phyloP scores from a whole-genome alignment of 768 basidiomycete genomes.

The Krasilnikovozyma curviuscula region DNA sequence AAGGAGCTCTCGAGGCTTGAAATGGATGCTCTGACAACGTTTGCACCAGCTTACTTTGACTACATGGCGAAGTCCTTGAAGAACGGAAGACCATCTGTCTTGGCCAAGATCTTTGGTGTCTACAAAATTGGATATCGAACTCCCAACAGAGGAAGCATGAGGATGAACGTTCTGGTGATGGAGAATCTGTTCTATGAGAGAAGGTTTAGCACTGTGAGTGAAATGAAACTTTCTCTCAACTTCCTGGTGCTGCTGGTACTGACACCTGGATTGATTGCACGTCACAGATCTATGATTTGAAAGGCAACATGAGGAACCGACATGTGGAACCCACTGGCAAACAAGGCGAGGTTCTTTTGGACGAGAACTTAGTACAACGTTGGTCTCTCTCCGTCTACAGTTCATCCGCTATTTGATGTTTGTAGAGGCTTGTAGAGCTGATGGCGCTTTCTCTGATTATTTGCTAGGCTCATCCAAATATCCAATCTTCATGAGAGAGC shows the following conservation, averaged over 20 bases:
- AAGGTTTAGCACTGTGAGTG: slow-evolving; percentile 56
- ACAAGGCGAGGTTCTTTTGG: slow-evolving; percentile 81
- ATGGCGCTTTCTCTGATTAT: neutral
- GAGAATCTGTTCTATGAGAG: slow-evolving; percentile 79
- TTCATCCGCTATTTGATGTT: no score
- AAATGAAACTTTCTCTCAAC: neutral
- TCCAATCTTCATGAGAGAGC: slow-evolving; percentile 90
- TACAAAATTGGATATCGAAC: slow-evolving; percentile 84
- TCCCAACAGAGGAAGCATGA: slow-evolving; percentile 58
- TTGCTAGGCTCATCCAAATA: slow-evolving; percentile 26
- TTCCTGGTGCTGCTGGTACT: neutral
- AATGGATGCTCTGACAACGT: slow-evolving; percentile 83
- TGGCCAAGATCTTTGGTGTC: slow-evolving; percentile 93
- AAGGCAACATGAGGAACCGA: slow-evolving; percentile 85
- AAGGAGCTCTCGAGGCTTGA: slow-evolving; percentile 85
- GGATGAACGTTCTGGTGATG: slow-evolving; percentile 95
- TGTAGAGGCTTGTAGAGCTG: neutral
- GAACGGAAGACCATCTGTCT: slow-evolving; percentile 79
- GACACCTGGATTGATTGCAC: neutral
- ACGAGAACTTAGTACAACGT: slow-evolving; percentile 92
- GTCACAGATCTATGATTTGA: slow-evolving; percentile 81
- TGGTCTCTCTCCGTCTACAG: slow-evolving; percentile 21
- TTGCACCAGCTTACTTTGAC: slow-evolving; percentile 92
- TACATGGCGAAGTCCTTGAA: slow-evolving; percentile 92
- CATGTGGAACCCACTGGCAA: slow-evolving; percentile 76